Percentiles rank a stretch among this genome's conserved stretches.
Conservation (phyloP, 768 basidiomycete genomes). For the Rhizopogon rudus region DNA sequence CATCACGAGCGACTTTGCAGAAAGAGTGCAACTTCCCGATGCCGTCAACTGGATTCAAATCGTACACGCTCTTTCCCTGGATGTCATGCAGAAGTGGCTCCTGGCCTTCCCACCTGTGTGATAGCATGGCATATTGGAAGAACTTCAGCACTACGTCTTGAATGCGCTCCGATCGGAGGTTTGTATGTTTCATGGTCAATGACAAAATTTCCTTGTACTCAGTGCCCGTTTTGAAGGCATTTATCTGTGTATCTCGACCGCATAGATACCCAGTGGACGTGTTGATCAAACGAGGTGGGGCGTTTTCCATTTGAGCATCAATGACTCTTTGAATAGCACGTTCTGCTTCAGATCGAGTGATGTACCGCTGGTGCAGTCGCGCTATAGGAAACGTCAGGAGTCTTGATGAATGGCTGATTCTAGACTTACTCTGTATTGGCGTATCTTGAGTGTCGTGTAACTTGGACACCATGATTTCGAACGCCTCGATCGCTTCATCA, state of each 20-base stretch:
- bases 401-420: too few relatives aligned
- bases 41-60: not conserved
- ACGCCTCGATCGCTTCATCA: not conserved
- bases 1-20: too few relatives aligned
- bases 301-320: not conserved
- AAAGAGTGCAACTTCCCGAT: not conserved
- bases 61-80: not conserved
- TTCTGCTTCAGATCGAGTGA: not conserved
- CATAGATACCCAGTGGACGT: not conserved
- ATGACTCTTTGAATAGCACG: not conserved
- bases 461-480: not conserved
- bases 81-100: not conserved
- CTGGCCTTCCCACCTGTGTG: not conserved
- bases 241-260: too few relatives aligned
- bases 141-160: not conserved
- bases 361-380: not conserved
- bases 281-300: not conserved
- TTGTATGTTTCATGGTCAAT: not conserved
- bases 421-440: too few relatives aligned
- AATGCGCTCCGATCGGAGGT: not conserved
- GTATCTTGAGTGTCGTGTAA: not conserved
- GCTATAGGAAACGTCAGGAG: not conserved
- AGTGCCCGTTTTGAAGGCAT: not conserved
- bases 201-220: not conserved
- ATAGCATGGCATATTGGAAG: not conserved